phyloP scores from a whole-genome alignment of 306 rosid species.

The Hippophae tibetana region DNA sequence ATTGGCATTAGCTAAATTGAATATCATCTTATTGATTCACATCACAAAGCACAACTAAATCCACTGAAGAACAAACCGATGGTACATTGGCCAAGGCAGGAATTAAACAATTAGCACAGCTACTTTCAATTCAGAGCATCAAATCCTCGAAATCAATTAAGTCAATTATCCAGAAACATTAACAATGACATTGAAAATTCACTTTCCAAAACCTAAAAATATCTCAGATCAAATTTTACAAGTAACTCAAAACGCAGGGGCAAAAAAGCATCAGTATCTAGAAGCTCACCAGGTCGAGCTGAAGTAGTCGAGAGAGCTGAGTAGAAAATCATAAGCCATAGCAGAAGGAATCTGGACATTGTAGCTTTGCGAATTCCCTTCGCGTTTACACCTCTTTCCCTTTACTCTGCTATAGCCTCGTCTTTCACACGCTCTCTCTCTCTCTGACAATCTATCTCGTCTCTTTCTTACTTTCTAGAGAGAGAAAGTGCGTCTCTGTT shows the following conservation, averaged over 20 bases:
- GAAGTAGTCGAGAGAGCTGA: conserved; percentile 22
- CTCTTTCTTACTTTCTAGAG: conserved; percentile 13
- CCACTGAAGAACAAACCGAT: not conserved
- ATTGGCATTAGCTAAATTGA: too few relatives aligned
- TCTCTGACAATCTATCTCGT: not conserved
- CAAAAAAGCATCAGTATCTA: not conserved
- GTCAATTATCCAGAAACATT: not conserved
- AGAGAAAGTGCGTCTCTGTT: conserved; percentile 11
- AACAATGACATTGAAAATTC: conserved; percentile 8
- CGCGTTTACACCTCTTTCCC: conserved; percentile 3
- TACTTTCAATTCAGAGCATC: not conserved
- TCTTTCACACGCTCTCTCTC: conserved; percentile 16
- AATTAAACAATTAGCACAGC: not conserved
- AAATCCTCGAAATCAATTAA: not conserved
- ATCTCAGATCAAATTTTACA: not conserved
- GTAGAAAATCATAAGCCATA: conserved; percentile 40
- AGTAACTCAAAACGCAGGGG: conserved; percentile 2
- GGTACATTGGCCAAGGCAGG: not conserved
- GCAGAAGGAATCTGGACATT: conserved; percentile 46
- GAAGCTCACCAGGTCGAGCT: conserved; percentile 48
- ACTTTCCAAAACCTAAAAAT: conserved; percentile 7
- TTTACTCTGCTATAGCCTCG: conserved; percentile 1
- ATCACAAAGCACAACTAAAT: too few relatives aligned
- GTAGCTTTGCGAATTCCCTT: conserved; percentile 10
- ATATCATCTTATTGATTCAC: too few relatives aligned